Evolutionary conservation across 768 basidiomycete species (phyloP).

Genomic region (Termitomyces eurrhizus): DNA sequence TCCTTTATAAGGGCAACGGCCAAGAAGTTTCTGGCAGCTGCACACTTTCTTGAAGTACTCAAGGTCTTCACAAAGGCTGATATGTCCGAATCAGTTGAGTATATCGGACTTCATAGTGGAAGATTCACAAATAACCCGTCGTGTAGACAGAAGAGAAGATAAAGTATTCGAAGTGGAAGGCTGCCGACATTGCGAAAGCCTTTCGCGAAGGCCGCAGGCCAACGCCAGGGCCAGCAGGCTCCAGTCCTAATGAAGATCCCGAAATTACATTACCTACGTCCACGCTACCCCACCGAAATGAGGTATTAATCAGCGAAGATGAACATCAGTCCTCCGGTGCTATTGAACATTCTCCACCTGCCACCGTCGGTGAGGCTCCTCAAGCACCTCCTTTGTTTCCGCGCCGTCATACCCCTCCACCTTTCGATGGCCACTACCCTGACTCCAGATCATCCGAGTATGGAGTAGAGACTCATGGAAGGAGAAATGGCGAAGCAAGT

Average conservation of each 20-base stretch:
- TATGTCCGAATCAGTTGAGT: constrained; percentile 49
- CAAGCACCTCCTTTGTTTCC: neutral
- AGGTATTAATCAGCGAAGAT: constrained; percentile 11
- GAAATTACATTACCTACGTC: constrained; percentile 12
- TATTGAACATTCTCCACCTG: constrained; percentile 27
- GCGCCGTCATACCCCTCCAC: constrained; percentile 15
- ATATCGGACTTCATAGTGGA: constrained; percentile 18
- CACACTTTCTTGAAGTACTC: constrained; percentile 91
- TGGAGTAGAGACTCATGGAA: constrained; percentile 7
- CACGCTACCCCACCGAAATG: constrained; percentile 1
- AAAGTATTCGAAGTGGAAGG: constrained; percentile 96
- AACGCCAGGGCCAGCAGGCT: constrained; percentile 69
- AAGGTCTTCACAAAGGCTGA: constrained; percentile 64
- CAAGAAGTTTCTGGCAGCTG: constrained; percentile 91
- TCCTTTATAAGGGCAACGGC: constrained; percentile 66
- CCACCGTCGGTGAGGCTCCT: constrained; percentile 7
- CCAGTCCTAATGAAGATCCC: constrained; percentile 23
- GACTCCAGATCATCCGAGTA: constrained; percentile 14
- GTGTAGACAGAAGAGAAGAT: constrained; percentile 80
- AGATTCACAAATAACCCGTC: neutral
- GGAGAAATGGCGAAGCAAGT: constrained; percentile 29
- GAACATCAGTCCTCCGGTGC: constrained; percentile 19
- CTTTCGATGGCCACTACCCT: constrained; percentile 6
- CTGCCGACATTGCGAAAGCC: constrained; percentile 91
- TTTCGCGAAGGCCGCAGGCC: constrained; percentile 91